Evolutionary conservation across 495 filamentous ascomycete genomes (phyloP), one percentile per base, ranked within the genome.

Genomic region (Aspergillus asperescens): DNA sequence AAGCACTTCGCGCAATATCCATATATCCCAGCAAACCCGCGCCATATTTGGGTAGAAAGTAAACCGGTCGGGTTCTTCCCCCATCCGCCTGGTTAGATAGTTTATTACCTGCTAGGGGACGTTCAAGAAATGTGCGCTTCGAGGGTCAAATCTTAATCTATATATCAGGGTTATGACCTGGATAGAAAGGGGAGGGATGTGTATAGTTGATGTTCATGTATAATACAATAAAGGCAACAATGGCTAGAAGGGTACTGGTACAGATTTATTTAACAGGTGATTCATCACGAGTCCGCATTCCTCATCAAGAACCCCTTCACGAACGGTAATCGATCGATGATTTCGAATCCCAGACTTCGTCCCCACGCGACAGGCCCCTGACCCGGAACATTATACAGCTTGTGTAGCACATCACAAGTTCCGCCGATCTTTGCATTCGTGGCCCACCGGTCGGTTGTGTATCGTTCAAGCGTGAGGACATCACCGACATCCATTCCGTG

Each of bases 351-450:
- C 43, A 88, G 62, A 57, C 84, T 88, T 45, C 94, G 79, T 49
- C 87, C 70, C 46, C 81, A 84, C 12, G 93, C 86, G 34, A 96
- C 68, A 8, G 90, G 90, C 1, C 85, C 84, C 48, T 76, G 82
- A 7, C 80, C 81, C 7, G 71, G 63, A 3, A 86, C 81, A 29
- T 82, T 83, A 62, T 96, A 99, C 38, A 99, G 69, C 77, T 93
- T 95, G 64, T 96, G 89, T 60, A 99, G 69, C 69, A 96, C 87
- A 73, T 99, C 94, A 31, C 89, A 88, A 16, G 92, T 86, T 8
- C 89, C 93, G 1, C 96, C 73, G 60, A 99, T 75, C 48, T 92
- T 77, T 46, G 95, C 84, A 69, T 97, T 97, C 25, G 80, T 75
- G 10, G 82, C 77, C 61, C 88, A 99, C 23, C 90, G 79, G 55